A percentile compares a stretch with the other conserved stretches of the same genome.
Conservation (phyloP, 2,329 filamentous ascomycete genomes). For the Falciphora oryzae region DNA sequence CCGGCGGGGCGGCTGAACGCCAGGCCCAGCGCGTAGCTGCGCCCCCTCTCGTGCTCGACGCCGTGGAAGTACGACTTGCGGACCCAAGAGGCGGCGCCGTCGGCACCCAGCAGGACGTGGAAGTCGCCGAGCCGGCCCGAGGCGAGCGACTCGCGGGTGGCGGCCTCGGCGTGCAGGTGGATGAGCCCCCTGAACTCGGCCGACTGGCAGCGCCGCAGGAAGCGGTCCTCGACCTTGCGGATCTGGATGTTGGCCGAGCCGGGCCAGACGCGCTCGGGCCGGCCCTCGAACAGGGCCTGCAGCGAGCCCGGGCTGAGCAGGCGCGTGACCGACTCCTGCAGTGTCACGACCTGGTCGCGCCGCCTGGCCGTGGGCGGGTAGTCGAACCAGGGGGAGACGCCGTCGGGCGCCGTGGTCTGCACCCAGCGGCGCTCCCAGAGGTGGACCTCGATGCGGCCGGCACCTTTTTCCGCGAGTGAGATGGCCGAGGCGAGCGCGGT, state of each 20-base stretch:
- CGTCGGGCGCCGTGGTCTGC: conserved; percentile 14
- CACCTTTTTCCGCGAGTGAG: conserved; percentile 26
- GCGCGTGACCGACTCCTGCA: conserved; percentile 28
- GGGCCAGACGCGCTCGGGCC: conserved; percentile 30
- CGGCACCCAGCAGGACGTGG: conserved; percentile 29
- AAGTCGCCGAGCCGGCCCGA: conserved; percentile 27
- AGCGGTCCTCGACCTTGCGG: conserved; percentile 31
- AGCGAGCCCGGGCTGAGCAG: conserved; percentile 23
- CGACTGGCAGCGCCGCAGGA: conserved; percentile 28
- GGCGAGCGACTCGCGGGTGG: conserved; percentile 23
- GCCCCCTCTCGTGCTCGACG: conserved; percentile 28
- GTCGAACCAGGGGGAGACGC: conserved; percentile 15
- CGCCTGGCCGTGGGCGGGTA: conserved; percentile 25
- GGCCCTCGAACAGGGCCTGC: conserved; percentile 25
- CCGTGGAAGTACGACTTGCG: conserved; percentile 27
- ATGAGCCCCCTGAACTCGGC: conserved; percentile 25
- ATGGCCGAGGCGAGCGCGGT: conserved; percentile 19
- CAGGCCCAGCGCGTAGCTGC: conserved; percentile 28
- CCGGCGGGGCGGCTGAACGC: conserved; percentile 28
- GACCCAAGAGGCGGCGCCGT: conserved; percentile 31
- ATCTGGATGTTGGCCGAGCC: conserved; percentile 32
- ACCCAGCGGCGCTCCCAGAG: conserved; percentile 30
- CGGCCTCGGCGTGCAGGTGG: conserved; percentile 26
- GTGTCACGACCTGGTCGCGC: conserved; percentile 30
- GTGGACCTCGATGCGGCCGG: conserved; percentile 26